A percentile compares a stretch with the other conserved stretches of the same genome.
Evolutionary conservation across 768 basidiomycete species (phyloP).

Genomic region (Agrocybe praecox): DNA sequence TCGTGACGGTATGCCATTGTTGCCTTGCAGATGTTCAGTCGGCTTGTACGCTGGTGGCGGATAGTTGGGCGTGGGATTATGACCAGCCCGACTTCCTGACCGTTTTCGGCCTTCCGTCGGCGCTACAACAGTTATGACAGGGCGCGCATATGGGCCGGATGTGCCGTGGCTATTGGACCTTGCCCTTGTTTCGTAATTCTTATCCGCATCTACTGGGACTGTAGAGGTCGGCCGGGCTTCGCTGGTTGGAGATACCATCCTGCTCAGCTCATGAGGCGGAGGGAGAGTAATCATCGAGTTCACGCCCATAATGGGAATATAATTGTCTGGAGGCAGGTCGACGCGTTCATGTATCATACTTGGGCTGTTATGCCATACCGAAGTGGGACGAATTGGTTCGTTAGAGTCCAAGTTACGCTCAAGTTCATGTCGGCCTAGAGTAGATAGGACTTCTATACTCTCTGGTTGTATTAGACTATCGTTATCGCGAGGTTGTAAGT

Average conservation of each 20-base stretch:
- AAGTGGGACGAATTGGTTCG: conserved; percentile 18
- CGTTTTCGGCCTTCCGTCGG: not conserved
- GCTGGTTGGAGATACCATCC: conserved; percentile 18
- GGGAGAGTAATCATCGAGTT: conserved; percentile 46
- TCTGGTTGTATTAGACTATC: conserved; percentile 8
- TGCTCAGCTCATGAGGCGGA: conserved; percentile 50
- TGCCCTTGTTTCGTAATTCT: not conserved
- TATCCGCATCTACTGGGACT: not conserved
- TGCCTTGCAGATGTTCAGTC: not conserved
- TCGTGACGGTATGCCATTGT: conserved; percentile 2
- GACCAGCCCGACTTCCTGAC: not conserved
- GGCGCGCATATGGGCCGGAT: not conserved
- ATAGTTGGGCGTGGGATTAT: not conserved
- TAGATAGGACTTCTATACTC: conserved; percentile 16
- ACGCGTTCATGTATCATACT: conserved; percentile 26
- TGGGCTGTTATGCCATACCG: conserved; percentile 19
- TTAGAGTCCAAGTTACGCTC: conserved; percentile 5
- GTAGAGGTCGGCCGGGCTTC: not conserved
- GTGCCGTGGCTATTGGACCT: not conserved
- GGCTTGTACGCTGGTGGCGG: not conserved
- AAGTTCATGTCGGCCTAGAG: not conserved
- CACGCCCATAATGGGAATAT: conserved; percentile 45
- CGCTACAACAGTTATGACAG: not conserved
- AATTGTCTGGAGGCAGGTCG: conserved; percentile 47
- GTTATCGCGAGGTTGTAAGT: not conserved